Evolutionary conservation across 1,284 basidiomycete species (phyloP).

Genomic region (Cutaneotrichosporon mucoides): DNA sequence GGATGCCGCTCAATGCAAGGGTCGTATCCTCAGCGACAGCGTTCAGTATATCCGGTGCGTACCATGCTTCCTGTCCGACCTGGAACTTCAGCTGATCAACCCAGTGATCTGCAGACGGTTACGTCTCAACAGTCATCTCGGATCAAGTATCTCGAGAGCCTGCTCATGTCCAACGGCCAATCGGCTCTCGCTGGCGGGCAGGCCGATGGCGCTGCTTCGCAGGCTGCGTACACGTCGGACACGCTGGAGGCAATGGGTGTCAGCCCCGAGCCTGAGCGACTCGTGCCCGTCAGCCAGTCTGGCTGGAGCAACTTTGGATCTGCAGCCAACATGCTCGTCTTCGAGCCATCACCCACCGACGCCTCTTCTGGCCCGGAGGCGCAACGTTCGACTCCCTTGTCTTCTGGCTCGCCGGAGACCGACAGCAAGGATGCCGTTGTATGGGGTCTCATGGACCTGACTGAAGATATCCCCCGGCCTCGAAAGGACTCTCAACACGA

Average conservation of each 20-base stretch:
- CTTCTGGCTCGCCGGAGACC: slow-evolving; percentile 19
- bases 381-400: slow-evolving; percentile 25
- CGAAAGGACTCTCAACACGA: slow-evolving; percentile 31
- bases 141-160: slow-evolving; percentile 36
- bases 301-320: slow-evolving; percentile 12
- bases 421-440: slow-evolving; percentile 24
- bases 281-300: slow-evolving; percentile 22
- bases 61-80: no score
- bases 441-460: slow-evolving; percentile 18
- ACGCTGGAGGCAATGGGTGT: slow-evolving; percentile 34
- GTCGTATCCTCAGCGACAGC: slow-evolving; percentile 38
- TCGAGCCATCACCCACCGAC: slow-evolving; percentile 34
- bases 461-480: slow-evolving; percentile 2
- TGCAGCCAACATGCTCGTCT: slow-evolving; percentile 24
- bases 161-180: slow-evolving; percentile 23
- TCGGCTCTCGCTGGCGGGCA: background rate
- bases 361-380: slow-evolving; percentile 24
- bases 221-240: slow-evolving; percentile 9
- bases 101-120: slow-evolving; percentile 35
- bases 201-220: background rate
- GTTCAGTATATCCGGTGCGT: slow-evolving; percentile 43
- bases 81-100: no score
- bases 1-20: slow-evolving; percentile 43
- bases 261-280: slow-evolving; percentile 35
- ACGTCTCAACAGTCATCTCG: slow-evolving; percentile 33